These are phyloP conservation scores for Maudiozyma serrabonitensis DNA, from an alignment of 805 yeast species.

Conservation along the genomic window DNA sequence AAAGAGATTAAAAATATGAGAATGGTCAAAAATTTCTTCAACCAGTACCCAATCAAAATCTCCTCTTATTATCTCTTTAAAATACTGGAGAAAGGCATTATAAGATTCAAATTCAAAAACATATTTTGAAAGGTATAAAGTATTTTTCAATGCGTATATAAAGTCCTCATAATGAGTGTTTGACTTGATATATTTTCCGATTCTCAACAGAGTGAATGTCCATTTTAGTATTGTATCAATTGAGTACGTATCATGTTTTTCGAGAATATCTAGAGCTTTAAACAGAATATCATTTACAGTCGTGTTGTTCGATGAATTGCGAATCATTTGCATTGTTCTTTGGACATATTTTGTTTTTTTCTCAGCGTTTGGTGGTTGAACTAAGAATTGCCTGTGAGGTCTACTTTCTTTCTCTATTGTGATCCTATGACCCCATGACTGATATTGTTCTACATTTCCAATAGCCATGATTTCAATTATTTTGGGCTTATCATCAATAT, in stretches of 20 bases:
- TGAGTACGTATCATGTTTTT: constrained; percentile 1
- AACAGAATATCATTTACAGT: constrained; percentile 3
- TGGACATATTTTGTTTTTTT: not conserved
- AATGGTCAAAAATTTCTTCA: not conserved
- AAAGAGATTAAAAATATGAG: not conserved
- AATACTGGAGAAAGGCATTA: not conserved
- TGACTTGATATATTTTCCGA: constrained; percentile 8
- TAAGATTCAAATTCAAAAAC: not conserved
- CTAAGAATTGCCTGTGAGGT: constrained; percentile 12
- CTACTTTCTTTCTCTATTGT: constrained; percentile 6
- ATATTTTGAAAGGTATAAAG: constrained; percentile 1
- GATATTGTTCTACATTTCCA: not conserved
- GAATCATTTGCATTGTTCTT: not conserved
- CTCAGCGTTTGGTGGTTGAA: constrained; percentile 1
- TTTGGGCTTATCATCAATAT: not conserved
- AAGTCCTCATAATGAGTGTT: constrained; percentile 8
- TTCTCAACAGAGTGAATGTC: constrained; percentile 11
- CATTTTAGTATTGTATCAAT: constrained; percentile 5
- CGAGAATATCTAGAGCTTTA: constrained; percentile 8
- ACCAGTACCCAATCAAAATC: not conserved
- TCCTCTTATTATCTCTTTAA: not conserved
- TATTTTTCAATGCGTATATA: constrained; percentile 7
- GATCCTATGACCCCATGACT: constrained; percentile 3
- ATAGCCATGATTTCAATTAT: no score
- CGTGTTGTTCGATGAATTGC: not conserved